These are phyloP conservation scores for Tolypocladium capitatum DNA, from an alignment of 2,329 filamentous ascomycete genomes.

Conservation along the genomic window DNA sequence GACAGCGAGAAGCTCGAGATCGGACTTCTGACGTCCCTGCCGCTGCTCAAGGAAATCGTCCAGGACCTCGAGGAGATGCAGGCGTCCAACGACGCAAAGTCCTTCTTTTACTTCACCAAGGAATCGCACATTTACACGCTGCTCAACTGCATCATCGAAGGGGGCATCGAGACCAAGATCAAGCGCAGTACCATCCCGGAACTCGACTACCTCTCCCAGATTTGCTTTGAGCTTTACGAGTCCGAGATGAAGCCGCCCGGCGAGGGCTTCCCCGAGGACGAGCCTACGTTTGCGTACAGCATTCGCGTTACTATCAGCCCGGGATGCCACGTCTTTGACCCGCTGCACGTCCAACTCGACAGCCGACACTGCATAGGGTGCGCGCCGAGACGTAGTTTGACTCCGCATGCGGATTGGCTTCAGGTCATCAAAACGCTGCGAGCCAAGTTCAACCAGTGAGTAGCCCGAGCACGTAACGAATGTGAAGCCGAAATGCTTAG, in stretches of 20 bases:
- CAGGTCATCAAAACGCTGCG: constrained; percentile 90
- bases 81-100: constrained; percentile 84
- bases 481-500: background rate
- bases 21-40: constrained; percentile 82
- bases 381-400: constrained; percentile 78
- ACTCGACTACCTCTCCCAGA: constrained; percentile 92
- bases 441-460: constrained; percentile 88
- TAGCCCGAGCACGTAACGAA: constrained; percentile 7
- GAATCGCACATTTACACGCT: constrained; percentile 98
- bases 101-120: constrained; percentile 98
- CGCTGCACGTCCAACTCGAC: constrained; percentile 89
- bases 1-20: constrained; percentile 98
- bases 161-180: constrained; percentile 94
- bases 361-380: constrained; percentile 93
- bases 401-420: constrained; percentile 88
- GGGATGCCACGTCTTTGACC: constrained; percentile 92
- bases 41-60: constrained; percentile 90
- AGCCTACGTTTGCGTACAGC: constrained; percentile 76
- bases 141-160: constrained; percentile 93
- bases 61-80: constrained; percentile 95
- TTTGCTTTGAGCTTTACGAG: constrained; percentile 96
- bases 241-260: constrained; percentile 56
- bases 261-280: constrained; percentile 30
- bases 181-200: constrained; percentile 90
- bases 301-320: constrained; percentile 94